phyloP scores from a whole-genome alignment of 1,139 yeast species.

The Sugiyamaella neomexicana region DNA sequence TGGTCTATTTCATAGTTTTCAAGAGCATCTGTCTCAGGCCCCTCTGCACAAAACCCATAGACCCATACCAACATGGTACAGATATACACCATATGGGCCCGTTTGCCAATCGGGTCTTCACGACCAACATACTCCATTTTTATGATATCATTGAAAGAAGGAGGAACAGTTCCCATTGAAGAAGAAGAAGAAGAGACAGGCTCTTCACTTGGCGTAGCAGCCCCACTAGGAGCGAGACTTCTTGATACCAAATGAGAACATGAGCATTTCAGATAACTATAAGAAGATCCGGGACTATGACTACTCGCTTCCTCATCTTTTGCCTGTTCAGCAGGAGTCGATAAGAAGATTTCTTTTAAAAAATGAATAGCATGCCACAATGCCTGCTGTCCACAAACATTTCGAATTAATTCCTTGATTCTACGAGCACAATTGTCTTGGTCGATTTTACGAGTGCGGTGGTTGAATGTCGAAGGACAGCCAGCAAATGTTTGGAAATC shows the following conservation, averaged over 20 bases:
- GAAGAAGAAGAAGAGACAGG: not conserved
- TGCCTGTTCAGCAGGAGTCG: constrained; percentile 19
- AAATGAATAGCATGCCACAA: constrained; percentile 35
- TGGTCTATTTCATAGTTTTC: constrained; percentile 13
- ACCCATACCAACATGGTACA: constrained; percentile 60
- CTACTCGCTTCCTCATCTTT: constrained; percentile 12
- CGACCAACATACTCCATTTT: constrained; percentile 47
- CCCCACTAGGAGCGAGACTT: constrained; percentile 24
- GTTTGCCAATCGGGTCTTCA: constrained; percentile 54
- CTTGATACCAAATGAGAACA: constrained; percentile 24
- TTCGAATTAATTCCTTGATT: constrained; percentile 22
- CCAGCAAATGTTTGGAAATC: constrained; percentile 81
- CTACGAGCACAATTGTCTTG: constrained; percentile 47
- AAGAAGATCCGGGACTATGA: constrained; percentile 6
- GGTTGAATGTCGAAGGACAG: constrained; percentile 80
- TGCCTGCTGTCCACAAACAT: constrained; percentile 29
- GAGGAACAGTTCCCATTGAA: constrained; percentile 2
- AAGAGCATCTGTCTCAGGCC: constrained; percentile 51
- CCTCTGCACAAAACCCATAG: constrained; percentile 52
- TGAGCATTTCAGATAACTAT: constrained; percentile 23
- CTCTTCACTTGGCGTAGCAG: constrained; percentile 23
- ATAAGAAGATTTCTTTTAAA: constrained; percentile 33
- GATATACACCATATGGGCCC: constrained; percentile 57
- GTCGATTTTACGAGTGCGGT: constrained; percentile 59
- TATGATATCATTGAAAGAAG: constrained; percentile 23